Percentiles rank a stretch among this genome's conserved stretches.
Evolutionary conservation across 257 asterid species (phyloP).

Genomic region (Solanum bulbocastanum): DNA sequence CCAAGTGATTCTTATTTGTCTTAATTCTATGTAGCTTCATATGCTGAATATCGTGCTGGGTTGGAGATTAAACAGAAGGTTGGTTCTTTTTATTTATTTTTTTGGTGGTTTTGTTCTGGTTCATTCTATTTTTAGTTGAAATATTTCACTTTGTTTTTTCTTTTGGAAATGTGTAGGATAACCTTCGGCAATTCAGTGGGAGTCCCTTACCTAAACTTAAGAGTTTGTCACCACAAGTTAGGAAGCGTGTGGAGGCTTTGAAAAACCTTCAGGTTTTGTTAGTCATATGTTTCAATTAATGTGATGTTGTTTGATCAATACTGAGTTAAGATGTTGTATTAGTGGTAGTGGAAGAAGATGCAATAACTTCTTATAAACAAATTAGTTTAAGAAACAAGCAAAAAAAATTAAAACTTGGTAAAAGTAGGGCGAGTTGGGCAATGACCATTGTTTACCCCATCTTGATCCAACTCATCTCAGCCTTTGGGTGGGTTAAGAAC

Average conservation of each 20-base stretch:
- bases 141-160: neutral
- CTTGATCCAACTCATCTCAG: neutral
- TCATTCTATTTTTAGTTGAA: neutral
- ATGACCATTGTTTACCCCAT: neutral
- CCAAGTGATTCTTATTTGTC: neutral
- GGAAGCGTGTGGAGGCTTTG: constrained; percentile 59
- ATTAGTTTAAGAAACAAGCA: neutral
- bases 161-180: neutral
- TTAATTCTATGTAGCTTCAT: neutral
- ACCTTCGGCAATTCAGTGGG: neutral
- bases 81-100: neutral
- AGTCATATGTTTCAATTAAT: neutral
- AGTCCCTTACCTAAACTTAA: constrained; percentile 25
- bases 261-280: constrained; percentile 55
- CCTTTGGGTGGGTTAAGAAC: neutral
- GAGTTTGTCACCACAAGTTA: constrained; percentile 45
- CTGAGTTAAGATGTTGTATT: neutral
- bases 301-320: neutral
- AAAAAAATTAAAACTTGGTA: neutral
- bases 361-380: too few species aligned
- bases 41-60: neutral
- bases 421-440: neutral
- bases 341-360: neutral
- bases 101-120: neutral
- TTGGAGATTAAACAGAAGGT: neutral